Evolutionary conservation across 768 basidiomycete genomes (phyloP), one percentile per base, ranked within the genome.

Genomic region (Boletus insuetus): DNA sequence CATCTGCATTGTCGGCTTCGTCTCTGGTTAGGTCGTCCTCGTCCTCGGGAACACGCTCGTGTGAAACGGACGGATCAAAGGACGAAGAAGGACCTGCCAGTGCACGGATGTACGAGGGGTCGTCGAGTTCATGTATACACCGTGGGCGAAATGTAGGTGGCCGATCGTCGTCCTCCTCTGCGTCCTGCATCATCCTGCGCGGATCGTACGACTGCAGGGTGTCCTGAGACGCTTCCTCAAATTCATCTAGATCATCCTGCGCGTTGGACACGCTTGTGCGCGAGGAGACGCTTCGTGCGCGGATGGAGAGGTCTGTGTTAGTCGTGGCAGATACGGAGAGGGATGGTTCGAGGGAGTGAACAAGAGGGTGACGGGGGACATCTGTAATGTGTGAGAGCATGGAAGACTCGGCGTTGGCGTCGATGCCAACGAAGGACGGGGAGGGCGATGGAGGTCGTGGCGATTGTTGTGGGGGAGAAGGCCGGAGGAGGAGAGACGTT

Each of bases 91-190:
- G 47, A n/a, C 39, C 51, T 1, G 51, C 64, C 2, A 60, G 46
- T 2, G 38, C 57, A 17, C 50, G 59, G 8, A 69, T 58, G 20
- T 71, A 70, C 4, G 70, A 70, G 20, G 70, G 69, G 42, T 70
- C 70, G 8, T 74, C 75, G 10, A 85, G 58, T 60, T 86, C 81
- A 63, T 85, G 83, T 49, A 85, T 85, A 65, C 83, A 84, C 3
- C 64, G 72, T 2, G 78, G 73, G 17, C 46, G 69, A 14, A 69
- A 68, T 9, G 46, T 58, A 13, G 68, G 57, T 17, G 65, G 59
- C 19, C 51, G 59, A 54, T 71, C 39, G 65, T 73, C 49, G 50
- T 68, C 55, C 22, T 66, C 55, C 48, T 69, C 59, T 20, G 66
- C 29, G 70, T 74, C 46, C 3, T 70, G 70, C 48, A 76, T 77